Base-by-base conservation (phyloP, 352 stramenopile species). In the Globisporangium spiculum region DNA sequence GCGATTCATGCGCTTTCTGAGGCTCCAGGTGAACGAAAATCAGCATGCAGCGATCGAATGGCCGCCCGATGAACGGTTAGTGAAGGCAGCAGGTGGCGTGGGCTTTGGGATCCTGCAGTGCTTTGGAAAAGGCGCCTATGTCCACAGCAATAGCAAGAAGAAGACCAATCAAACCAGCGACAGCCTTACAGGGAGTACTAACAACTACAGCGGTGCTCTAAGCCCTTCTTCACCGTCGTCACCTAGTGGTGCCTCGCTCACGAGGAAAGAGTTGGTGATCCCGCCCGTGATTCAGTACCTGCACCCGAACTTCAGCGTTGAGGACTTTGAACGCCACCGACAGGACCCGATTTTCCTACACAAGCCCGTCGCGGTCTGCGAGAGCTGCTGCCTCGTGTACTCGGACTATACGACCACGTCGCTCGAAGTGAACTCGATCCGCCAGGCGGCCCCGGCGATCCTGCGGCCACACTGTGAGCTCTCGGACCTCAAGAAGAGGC, bases 341-440 rank as follows among this genome's bases (percentile, higher is more conserved):
- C 75, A 82, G 62, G 96, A 99, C 65, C 93, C 96, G 18, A 89
- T 98, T 27, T 99, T 98, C 70, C 72, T 98, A 7, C 95, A 98
- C 74, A 98, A 98, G 75, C 90, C 83, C 3, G 89, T 93, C 4
- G 74, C 78, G 2, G 87, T 98, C 0, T 99, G 96, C 56, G 94
- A 98, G 65, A 75, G 72, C 36, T 99, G 95, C 73, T 99, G 89
- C 60, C 79, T 99, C 22, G 88, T 97, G 5, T 99, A 98, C 70
- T 86, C 94, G 9, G 89, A 98, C 72, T 95, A 92, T 68, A 76
- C 76, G 30, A 93, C 87, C 9, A 80, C 76, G 34, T 83, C 86
- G 8, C 75, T 95, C 22, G 87, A 95, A 69, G 73, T 77, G 12
- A 95, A 95, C 55, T 88, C 74, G 36, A 71, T 95, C 20, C 78